phyloP scores from a whole-genome alignment of 345 rosid genomes.

The Mallotus nudiflorus region DNA sequence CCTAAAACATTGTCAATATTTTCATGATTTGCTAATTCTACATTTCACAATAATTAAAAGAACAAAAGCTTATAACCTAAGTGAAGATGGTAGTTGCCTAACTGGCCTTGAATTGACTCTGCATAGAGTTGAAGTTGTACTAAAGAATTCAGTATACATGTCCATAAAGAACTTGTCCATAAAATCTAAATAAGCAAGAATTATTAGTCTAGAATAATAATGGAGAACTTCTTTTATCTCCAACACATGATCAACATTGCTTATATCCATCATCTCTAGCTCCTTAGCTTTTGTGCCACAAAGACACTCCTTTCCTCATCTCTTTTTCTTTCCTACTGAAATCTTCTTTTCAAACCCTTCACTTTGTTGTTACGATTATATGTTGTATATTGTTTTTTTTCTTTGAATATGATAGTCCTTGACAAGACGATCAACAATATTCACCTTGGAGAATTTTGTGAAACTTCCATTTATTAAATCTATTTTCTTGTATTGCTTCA shows the following conservation, averaged over 20 bases:
- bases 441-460: slow-evolving; percentile 21
- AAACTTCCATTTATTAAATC: slow-evolving; percentile 22
- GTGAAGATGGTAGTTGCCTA: slow-evolving; percentile 18
- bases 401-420: slow-evolving; percentile 12
- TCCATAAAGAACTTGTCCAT: slow-evolving; percentile 75
- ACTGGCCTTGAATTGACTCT: slow-evolving; percentile 20
- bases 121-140: slow-evolving; percentile 12
- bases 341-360: not conserved
- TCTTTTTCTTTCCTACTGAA: slow-evolving; percentile 11
- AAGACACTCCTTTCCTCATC: slow-evolving; percentile 36
- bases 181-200: slow-evolving; percentile 64
- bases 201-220: slow-evolving; percentile 73
- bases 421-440: too few species aligned
- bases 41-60: too few species aligned
- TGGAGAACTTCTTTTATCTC: slow-evolving; percentile 75
- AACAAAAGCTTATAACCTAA: not conserved
- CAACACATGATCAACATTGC: slow-evolving; percentile 55
- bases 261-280: slow-evolving; percentile 60
- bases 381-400: slow-evolving; percentile 21
- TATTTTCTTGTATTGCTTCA: slow-evolving; percentile 21
- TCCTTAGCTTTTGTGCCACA: slow-evolving; percentile 62
- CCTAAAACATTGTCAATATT: slow-evolving; percentile 6
- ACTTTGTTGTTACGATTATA: not conserved
- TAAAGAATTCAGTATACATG: slow-evolving; percentile 50
- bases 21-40: too few species aligned